phyloP scores from a whole-genome alignment of 1,284 basidiomycete species.

The Fomitopsis schrenkii region DNA sequence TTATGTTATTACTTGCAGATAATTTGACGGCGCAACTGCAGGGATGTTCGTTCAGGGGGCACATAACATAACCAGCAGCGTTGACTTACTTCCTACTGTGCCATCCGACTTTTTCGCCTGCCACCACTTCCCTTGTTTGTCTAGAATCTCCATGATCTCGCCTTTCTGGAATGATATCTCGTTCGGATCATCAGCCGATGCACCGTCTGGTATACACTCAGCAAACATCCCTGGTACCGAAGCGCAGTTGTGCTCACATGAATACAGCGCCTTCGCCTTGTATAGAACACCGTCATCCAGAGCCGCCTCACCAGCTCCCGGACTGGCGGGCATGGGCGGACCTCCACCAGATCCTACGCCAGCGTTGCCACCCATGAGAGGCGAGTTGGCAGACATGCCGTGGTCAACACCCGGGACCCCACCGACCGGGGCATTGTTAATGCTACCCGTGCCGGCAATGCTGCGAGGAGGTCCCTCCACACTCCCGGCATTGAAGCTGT shows the following conservation, averaged over 20 bases:
- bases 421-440: conserved; percentile 32
- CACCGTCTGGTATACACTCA: conserved; percentile 58
- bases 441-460: conserved; percentile 37
- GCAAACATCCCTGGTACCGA: background rate
- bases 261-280: conserved; percentile 85
- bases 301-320: conserved; percentile 16
- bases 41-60: conserved; percentile 5
- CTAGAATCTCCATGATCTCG: conserved; percentile 91
- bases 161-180: conserved; percentile 95
- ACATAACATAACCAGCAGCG: conserved; percentile 3
- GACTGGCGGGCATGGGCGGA: conserved; percentile 14
- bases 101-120: conserved; percentile 88
- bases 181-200: conserved; percentile 91
- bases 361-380: conserved; percentile 55
- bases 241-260: conserved; percentile 51
- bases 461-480: conserved; percentile 35
- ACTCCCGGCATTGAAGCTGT: conserved; percentile 53
- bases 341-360: conserved; percentile 49
- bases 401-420: conserved; percentile 43
- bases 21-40: conserved; percentile 78
- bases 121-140: conserved; percentile 96
- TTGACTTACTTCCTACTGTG: conserved; percentile 68
- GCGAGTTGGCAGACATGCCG: conserved; percentile 48
- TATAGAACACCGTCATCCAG: conserved; percentile 33
- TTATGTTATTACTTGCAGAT: conserved; percentile 71